Evolutionary conservation across 345 rosid genomes (phyloP), one percentile per base, ranked within the genome.

Genomic region (Moricandia arvensis): DNA sequence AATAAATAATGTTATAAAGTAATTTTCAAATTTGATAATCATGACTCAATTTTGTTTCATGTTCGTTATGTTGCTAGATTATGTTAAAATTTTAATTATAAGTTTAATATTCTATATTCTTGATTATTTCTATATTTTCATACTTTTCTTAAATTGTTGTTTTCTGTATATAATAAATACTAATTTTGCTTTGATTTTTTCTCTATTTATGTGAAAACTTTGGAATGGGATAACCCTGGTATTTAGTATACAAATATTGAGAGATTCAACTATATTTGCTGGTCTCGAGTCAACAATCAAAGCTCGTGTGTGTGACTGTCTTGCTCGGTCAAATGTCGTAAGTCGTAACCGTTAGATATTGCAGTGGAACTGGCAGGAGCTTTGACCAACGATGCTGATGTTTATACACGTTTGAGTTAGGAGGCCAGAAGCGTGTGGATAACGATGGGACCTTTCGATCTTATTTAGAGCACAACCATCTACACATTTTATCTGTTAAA

Each of bases 221-320:
- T 60, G 0, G 0, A 60, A 30, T 21, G 5, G 31, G 31, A 29
- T 29, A 21, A 29, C 5, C 5, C 31, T 3, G 3, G 53, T 5
- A 43, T 41, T 11, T 41, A 12, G 5, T 29, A 41, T 41, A 41
- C 15, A 11, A 70, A 15, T 18, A 59, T 47, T 61, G 26, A 34
- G 15, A 49, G 58, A 55, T 66, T 74, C 78, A 75, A 31, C 73
- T 21, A 67, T 18, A 31, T 75, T 18, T 45, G 31, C 5, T 45
- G 75, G 79, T 77, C 75, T 53, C 71, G 71, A 83, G 85, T 85
- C 90, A 83, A 85, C 61, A 69, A 82, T 71, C 57, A 34, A 41
- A 41, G 59, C 31, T 29, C 31, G 31, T 29, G 31, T 29, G 31
- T 29, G 31, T 29, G 31, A 45, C 24, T 34, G 64, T 72, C 7